Evolutionary conservation across 2,329 filamentous ascomycete species (phyloP), one percentile per base, ranked within the genome.

Genomic region (Pseudonectria buxi): DNA sequence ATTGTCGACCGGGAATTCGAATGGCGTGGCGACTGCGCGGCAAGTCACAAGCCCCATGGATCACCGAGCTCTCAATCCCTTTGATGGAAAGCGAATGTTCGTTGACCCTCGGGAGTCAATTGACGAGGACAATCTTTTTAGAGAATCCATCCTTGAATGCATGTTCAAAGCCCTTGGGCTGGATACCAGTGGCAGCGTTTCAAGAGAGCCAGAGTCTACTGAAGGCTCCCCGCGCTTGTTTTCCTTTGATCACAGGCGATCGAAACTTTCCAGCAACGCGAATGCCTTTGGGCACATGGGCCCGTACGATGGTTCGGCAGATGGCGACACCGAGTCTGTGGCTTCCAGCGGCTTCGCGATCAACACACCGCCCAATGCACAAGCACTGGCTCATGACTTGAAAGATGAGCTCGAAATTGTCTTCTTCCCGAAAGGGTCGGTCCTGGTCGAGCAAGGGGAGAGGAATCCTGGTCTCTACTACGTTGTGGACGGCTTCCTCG

Each of bases 391-490:
- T 4, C 79, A 87, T 39, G 90, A 96, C 42, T 75, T 96, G 63
- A 83, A 83, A 44, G 83, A 94, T 43, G 92, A 98, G 35, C 78
- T 96, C 3, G 92, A 98, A 55, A 95, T 98, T 46, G 92, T 98
- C 6, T 96, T 86, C 64, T 98, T 98, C 47, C 90, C 89, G 0
- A 86, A 96, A 58, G 89, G 86, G 3, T 90, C 92, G 2, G 84
- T 98, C 1, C 72, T 98, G 12, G 89, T 98, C 0, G 92, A 98
- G 54, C 89, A 96, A 63, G 90, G 92, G 9, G 92, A 98, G 58
- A 77, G 92, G n/a, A 95, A 94, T 49, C 92, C 92, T 0, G 92
- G 92, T 0, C 61, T 98, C 1, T 98, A 98, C 64, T 98, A 98
- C 61, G 90, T 98, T 3, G 84, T 98, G 32, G 92, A 98, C 57